These are phyloP conservation scores for Mytilinidion resinicola DNA, from an alignment of 495 filamentous ascomycete species.

Conservation along the genomic window DNA sequence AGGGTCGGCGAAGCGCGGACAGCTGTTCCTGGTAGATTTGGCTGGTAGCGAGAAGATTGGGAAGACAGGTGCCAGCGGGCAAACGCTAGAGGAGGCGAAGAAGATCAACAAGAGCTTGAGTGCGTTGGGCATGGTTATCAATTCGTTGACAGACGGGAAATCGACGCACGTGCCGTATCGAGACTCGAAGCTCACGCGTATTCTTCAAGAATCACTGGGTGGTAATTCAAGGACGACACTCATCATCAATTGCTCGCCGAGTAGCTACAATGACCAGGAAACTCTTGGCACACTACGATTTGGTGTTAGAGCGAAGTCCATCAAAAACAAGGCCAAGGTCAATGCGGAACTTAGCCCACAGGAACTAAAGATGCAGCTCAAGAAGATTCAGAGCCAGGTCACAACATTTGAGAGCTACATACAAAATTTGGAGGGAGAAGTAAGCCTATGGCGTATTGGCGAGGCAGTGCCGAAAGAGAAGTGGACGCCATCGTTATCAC, in stretches of 20 bases:
- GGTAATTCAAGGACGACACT: slow-evolving; percentile 96
- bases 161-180: slow-evolving; percentile 95
- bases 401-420: slow-evolving; percentile 84
- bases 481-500: slow-evolving; percentile 57
- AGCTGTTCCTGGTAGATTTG: slow-evolving; percentile 94
- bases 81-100: slow-evolving; percentile 97
- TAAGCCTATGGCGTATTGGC: slow-evolving; percentile 78
- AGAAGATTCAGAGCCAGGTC: slow-evolving; percentile 84
- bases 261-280: slow-evolving; percentile 96
- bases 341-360: slow-evolving; percentile 94
- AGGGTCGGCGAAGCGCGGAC: slow-evolving; percentile 91
- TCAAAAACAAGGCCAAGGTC: slow-evolving; percentile 99
- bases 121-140: slow-evolving; percentile 98
- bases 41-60: slow-evolving; percentile 97
- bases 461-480: slow-evolving; percentile 83
- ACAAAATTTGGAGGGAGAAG: slow-evolving; percentile 73
- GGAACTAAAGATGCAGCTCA: slow-evolving; percentile 85
- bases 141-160: slow-evolving; percentile 94
- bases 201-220: slow-evolving; percentile 91
- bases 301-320: slow-evolving; percentile 93
- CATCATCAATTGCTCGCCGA: slow-evolving; percentile 97
- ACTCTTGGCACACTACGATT: slow-evolving; percentile 90
- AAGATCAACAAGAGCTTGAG: slow-evolving; percentile 99
- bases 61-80: slow-evolving; percentile 95
- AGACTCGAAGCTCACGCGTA: slow-evolving; percentile 96